Evolutionary conservation across 495 filamentous ascomycete species (phyloP).

Genomic region (Polyplosphaeria fusca): DNA sequence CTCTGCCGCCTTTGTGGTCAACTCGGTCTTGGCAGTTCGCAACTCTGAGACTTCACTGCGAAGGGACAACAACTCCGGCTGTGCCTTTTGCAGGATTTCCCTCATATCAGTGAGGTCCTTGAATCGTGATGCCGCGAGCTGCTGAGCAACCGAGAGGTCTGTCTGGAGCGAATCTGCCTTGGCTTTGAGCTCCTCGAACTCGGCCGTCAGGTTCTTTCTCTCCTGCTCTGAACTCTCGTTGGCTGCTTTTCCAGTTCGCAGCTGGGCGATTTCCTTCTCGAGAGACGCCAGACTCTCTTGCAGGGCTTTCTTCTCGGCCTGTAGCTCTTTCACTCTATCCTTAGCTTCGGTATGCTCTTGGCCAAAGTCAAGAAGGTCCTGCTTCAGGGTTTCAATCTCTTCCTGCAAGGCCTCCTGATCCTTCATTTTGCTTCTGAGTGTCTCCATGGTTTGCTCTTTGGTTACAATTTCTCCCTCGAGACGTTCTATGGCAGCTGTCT

Average conservation of each 20-base stretch:
- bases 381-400: constrained; percentile 79
- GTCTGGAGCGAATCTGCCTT: constrained; percentile 69
- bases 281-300: constrained; percentile 42
- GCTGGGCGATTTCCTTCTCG: constrained; percentile 59
- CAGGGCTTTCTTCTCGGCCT: constrained; percentile 53
- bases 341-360: constrained; percentile 80
- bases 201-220: constrained; percentile 58
- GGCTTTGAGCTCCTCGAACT: constrained; percentile 72
- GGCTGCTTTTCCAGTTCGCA: constrained; percentile 49
- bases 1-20: constrained; percentile 64
- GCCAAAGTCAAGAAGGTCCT: constrained; percentile 71
- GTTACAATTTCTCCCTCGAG: constrained; percentile 63
- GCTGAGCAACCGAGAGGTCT: constrained; percentile 80
- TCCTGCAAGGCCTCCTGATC: constrained; percentile 77
- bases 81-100: constrained; percentile 74
- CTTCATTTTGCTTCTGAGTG: constrained; percentile 62
- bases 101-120: constrained; percentile 80
- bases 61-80: constrained; percentile 76
- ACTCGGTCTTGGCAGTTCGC: constrained; percentile 66
- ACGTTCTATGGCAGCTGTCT: constrained; percentile 29
- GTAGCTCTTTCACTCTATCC: constrained; percentile 67
- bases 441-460: constrained; percentile 69
- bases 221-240: constrained; percentile 55
- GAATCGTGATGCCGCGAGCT: constrained; percentile 79
- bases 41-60: constrained; percentile 71